Conservation (phyloP, 2,329 filamentous ascomycete species). For the Huntiella savannae region DNA sequence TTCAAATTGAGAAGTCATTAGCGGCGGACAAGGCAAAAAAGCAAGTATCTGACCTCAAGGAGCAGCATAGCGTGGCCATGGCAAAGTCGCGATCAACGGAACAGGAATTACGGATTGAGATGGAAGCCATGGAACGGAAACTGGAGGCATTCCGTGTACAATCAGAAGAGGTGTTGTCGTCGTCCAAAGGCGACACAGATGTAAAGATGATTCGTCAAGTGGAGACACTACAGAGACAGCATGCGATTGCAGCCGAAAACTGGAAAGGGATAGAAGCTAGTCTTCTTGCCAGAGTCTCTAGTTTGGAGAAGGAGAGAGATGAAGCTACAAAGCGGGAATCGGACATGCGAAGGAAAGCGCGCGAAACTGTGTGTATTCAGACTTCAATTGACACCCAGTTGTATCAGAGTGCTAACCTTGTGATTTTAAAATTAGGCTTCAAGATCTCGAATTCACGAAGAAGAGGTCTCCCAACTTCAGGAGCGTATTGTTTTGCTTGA, state of each 20-base stretch:
- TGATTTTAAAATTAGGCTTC: neutral
- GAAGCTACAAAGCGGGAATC: slow-evolving; percentile 67
- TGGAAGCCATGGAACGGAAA: slow-evolving; percentile 64
- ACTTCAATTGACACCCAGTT: neutral
- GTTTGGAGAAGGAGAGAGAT: slow-evolving; percentile 76
- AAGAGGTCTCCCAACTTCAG: slow-evolving; percentile 58
- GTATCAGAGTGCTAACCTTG: neutral
- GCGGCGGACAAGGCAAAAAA: slow-evolving; percentile 43
- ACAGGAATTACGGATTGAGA: slow-evolving; percentile 62
- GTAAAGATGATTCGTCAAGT: slow-evolving; percentile 84
- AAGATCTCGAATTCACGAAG: slow-evolving; percentile 39
- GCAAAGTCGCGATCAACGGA: slow-evolving; percentile 52
- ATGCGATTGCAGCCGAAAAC: slow-evolving; percentile 83
- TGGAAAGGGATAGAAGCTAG: slow-evolving; percentile 94
- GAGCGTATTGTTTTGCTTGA: slow-evolving; percentile 17
- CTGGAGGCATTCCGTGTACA: slow-evolving; percentile 70
- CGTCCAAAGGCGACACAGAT: slow-evolving; percentile 62
- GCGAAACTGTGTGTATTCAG: slow-evolving; percentile 51
- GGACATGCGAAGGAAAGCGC: slow-evolving; percentile 73
- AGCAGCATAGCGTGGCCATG: slow-evolving; percentile 52
- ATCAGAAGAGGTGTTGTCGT: slow-evolving; percentile 77
- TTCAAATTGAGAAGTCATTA: slow-evolving; percentile 64
- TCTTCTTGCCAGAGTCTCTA: slow-evolving; percentile 55
- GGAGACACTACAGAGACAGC: slow-evolving; percentile 88
- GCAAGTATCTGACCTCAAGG: slow-evolving; percentile 52